phyloP scores from a whole-genome alignment of 371 early-diverging fungal genomes.

The Zychaea mexicana region DNA sequence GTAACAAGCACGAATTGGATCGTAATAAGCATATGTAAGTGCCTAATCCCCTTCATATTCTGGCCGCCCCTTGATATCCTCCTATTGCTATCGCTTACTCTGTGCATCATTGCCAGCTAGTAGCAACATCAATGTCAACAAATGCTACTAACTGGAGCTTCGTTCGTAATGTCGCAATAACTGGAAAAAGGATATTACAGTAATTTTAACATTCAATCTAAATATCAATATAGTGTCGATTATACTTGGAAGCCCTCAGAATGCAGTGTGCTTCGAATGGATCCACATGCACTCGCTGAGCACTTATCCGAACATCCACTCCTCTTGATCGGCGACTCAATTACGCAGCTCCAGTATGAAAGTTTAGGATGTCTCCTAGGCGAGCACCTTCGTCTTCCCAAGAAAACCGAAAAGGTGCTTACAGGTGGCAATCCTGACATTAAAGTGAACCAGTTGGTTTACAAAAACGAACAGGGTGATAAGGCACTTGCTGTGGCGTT shows the following conservation, averaged over 20 bases:
- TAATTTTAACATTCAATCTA: too few species aligned
- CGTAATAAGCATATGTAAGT: slow-evolving; percentile 39
- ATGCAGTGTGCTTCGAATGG: slow-evolving; percentile 27
- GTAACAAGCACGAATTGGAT: slow-evolving; percentile 25
- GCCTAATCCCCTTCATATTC: background rate
- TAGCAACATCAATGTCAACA: too few species aligned
- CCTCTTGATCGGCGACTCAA: slow-evolving; percentile 42
- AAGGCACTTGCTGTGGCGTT: slow-evolving; percentile 17
- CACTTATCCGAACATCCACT: slow-evolving; percentile 37
- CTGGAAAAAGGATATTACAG: too few species aligned
- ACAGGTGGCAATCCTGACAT: slow-evolving; percentile 33
- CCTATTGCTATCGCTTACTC: background rate
- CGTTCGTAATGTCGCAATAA: too few species aligned
- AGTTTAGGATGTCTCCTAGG: slow-evolving; percentile 36
- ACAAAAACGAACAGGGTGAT: slow-evolving; percentile 3
- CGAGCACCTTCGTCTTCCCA: slow-evolving; percentile 14
- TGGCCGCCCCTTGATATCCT: background rate
- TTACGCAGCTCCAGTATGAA: slow-evolving; percentile 43
- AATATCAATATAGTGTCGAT: slow-evolving; percentile 20
- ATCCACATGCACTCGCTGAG: slow-evolving; percentile 23
- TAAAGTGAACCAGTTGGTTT: slow-evolving; percentile 29
- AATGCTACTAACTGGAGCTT: too few species aligned
- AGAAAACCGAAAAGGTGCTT: slow-evolving; percentile 12
- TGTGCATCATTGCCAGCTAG: too few species aligned
- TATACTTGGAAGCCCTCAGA: slow-evolving; percentile 34